Evolutionary conservation across 2,329 filamentous ascomycete genomes (phyloP), one percentile per base, ranked within the genome.

Genomic region (Cytospora mali): DNA sequence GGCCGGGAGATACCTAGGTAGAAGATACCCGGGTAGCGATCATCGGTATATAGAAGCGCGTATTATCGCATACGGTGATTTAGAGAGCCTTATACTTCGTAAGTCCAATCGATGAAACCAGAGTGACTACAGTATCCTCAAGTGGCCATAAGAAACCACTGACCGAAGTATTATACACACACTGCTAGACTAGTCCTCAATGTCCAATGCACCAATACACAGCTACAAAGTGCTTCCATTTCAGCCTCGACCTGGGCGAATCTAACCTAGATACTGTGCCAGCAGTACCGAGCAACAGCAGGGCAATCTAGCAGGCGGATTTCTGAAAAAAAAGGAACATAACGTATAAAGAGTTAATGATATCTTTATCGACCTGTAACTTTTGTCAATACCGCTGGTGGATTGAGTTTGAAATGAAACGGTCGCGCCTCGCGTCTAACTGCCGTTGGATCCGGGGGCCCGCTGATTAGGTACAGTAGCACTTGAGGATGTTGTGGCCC

Each of bases 351-450:
- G 14, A 5, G 35, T 7, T 14, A 11, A 18, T 14, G 35, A 6
- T n/a, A 39, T n/a, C 35, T 18, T n/a, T 7, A n/a, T n/a, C 35
- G n/a, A 18, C 14, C 35, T 6, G 35, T 39, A 18, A 29, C 61
- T 58, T 46, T 59, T 56, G 52, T 35, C 33, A 14, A n/a, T 13
- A 46, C 21, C n/a, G 11, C 35, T 39, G 14, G 35, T 39, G 35
- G 35, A 39, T 39, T 39, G 14, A 39, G 4, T 39, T 39, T 39
- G n/a, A 39, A 18, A 39, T 39, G 35, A 39, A 39, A 39, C 35
- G 7, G 35, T 39, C 35, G 35, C 35, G 35, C 35, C 16, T 39
- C 35, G 35, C 35, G 35, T n/a, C 35, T 39, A 18, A 39, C 16
- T 6, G 35, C n/a, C 35, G 35, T 39, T 39, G 35, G n/a, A n/a